Evolutionary conservation across 768 basidiomycete species (phyloP).

Genomic region (Lanmaoa rubissima): DNA sequence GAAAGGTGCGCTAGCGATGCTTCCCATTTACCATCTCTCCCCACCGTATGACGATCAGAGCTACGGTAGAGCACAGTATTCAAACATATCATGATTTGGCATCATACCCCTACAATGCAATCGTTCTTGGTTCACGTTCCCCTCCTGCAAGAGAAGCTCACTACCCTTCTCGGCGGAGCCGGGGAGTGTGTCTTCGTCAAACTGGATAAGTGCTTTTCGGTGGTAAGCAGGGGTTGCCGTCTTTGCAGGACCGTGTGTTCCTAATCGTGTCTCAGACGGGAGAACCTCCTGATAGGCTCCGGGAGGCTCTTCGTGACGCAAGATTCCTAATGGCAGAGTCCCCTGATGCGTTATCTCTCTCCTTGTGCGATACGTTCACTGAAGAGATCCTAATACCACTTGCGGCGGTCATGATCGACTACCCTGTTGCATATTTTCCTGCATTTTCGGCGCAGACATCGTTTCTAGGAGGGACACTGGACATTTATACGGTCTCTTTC

Average conservation of each 20-base stretch:
- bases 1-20: constrained; percentile 29
- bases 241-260: neutral
- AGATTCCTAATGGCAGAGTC: neutral
- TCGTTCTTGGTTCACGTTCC: constrained; percentile 53
- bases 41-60: neutral
- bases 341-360: constrained; percentile 21
- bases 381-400: constrained; percentile 44
- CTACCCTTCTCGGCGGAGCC: neutral
- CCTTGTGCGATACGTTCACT: constrained; percentile 29
- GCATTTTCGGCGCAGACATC: constrained; percentile 33
- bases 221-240: constrained; percentile 16
- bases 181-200: constrained; percentile 18
- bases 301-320: constrained; percentile 14
- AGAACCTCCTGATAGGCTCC: constrained; percentile 11
- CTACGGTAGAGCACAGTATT: constrained; percentile 32
- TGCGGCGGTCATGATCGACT: constrained; percentile 59
- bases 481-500: constrained; percentile 44
- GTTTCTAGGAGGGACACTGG: constrained; percentile 48
- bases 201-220: constrained; percentile 15
- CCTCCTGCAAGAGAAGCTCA: constrained; percentile 14
- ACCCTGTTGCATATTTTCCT: constrained; percentile 57
- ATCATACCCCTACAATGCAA: constrained; percentile 47
- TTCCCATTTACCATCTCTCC: constrained; percentile 4
- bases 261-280: constrained; percentile 13
- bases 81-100: constrained; percentile 41